Evolutionary conservation across 2,329 filamentous ascomycete genomes (phyloP), one percentile per base, ranked within the genome.

Genomic region (Nigrospora sphaerica): DNA sequence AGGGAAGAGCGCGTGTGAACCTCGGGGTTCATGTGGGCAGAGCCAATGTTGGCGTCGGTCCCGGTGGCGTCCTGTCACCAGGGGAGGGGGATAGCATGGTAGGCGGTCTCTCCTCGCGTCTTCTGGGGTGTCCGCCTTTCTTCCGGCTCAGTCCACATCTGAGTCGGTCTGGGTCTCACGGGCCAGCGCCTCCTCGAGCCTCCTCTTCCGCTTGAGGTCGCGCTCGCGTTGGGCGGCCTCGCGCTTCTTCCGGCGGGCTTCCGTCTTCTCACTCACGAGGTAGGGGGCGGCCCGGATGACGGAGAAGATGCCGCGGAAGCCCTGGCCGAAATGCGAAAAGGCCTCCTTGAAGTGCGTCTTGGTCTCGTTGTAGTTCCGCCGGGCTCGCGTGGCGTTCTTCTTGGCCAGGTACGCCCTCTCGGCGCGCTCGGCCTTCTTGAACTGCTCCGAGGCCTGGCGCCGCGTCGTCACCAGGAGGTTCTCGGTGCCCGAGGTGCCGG

Each of bases 401-500:
- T 59, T 62, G 32, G 66, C 59, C 35, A 59, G 61, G 61, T 72
- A 73, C 37, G 62, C 55, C 34, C 59, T 60, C 59, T 73, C 69
- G 42, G 69, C 67, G 17, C 62, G 59, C 47, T 64, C 60, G 4
- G 70, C 70, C 41, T 64, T 61, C 38, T 62, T 54, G 47, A 65
- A 63, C 32, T 66, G 60, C 46, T 66, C 57, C 12, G 66, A 66
- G 28, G 69, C 68, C 36, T 61, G 56, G 34, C 60, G 65, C 23
- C 66, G 63, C 46, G 61, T 66, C 44, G 61, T 63, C 39, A 62
- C 59, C 37, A 73, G 66, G 32, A 70, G 56, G 51, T 64, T 63
- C 52, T 71, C 66, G 16, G 70, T 74, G 46, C 66, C 67, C 0
- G 69, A 67, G 13, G 70, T 71, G 47, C 67, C 65, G 6, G 69